Percentiles rank a stretch among this genome's conserved stretches.
These are phyloP conservation scores for Lipomyces lipofer DNA, from an alignment of 805 yeast species.

Conservation along the genomic window DNA sequence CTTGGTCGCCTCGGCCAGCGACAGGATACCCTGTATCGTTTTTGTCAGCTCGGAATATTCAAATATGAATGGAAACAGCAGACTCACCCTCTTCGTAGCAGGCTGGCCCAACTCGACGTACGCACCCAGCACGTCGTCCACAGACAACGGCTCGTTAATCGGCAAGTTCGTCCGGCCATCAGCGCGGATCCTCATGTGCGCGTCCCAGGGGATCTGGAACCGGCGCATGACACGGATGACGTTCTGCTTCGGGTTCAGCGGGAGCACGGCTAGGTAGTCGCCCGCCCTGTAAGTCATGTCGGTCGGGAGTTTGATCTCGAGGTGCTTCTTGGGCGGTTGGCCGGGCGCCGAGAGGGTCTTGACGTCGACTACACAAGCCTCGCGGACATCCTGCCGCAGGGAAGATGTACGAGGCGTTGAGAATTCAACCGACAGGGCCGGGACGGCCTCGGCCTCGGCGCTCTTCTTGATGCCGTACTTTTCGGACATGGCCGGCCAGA, in stretches of 20 bases:
- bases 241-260: slow-evolving; percentile 2
- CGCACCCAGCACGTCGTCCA: slow-evolving; percentile 1
- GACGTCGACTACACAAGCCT: background rate
- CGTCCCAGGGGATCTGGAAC: slow-evolving; percentile 4
- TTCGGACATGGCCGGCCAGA: slow-evolving; percentile 3
- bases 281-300: background rate
- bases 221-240: slow-evolving; percentile 5
- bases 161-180: slow-evolving; percentile 3
- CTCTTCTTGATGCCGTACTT: background rate
- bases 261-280: slow-evolving; percentile 2
- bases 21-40: background rate
- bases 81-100: slow-evolving; percentile 1
- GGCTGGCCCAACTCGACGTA: slow-evolving; percentile 3
- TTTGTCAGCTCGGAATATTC: background rate
- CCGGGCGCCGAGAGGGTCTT: slow-evolving; percentile 4
- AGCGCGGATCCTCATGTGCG: background rate
- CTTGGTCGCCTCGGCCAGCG: slow-evolving; percentile 2
- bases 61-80: background rate
- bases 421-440: slow-evolving; percentile 1
- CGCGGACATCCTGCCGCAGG: slow-evolving; percentile 1
- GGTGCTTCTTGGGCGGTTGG: background rate
- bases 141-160: slow-evolving; percentile 1
- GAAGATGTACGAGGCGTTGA: slow-evolving; percentile 1
- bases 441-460: slow-evolving; percentile 5
- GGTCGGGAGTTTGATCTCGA: slow-evolving; percentile 1